phyloP scores from a whole-genome alignment of 2,329 filamentous ascomycete genomes.

The Aureobasidium sp. region DNA sequence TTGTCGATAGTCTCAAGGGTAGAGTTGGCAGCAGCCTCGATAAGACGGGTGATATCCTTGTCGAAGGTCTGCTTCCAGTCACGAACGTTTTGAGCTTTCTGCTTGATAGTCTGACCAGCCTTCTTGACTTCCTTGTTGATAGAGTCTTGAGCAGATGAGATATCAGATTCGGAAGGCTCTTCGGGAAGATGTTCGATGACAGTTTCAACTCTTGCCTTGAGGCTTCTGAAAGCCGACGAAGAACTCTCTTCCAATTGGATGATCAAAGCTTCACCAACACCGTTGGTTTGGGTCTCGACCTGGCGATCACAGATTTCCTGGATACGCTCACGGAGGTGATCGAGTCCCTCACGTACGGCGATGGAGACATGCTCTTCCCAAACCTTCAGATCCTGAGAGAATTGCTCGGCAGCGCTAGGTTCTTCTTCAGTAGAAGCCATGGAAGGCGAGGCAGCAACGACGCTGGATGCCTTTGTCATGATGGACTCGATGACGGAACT shows the following conservation, averaged over 20 bases:
- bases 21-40: conserved; percentile 65
- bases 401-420: conserved; percentile 44
- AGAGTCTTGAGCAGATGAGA: conserved; percentile 44
- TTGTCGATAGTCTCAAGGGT: conserved; percentile 76
- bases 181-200: conserved; percentile 49
- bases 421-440: conserved; percentile 30
- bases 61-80: conserved; percentile 69
- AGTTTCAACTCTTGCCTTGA: conserved; percentile 59
- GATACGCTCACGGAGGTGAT: conserved; percentile 55
- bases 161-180: conserved; percentile 44
- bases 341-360: conserved; percentile 75
- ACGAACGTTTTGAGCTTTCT: conserved; percentile 66
- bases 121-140: conserved; percentile 51
- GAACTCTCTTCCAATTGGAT: conserved; percentile 59
- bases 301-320: conserved; percentile 65
- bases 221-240: conserved; percentile 51
- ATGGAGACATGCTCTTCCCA: conserved; percentile 88
- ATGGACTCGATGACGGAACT: conserved; percentile 17
- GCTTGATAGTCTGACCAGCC: conserved; percentile 65
- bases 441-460: conserved; percentile 16
- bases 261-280: conserved; percentile 58
- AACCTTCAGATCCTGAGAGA: conserved; percentile 66
- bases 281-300: conserved; percentile 56
- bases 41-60: conserved; percentile 56
- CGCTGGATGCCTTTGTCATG: conserved; percentile 22